Evolutionary conservation across 192 early-diverging fungal genomes (phyloP).

Genomic region (Podila epicladia): DNA sequence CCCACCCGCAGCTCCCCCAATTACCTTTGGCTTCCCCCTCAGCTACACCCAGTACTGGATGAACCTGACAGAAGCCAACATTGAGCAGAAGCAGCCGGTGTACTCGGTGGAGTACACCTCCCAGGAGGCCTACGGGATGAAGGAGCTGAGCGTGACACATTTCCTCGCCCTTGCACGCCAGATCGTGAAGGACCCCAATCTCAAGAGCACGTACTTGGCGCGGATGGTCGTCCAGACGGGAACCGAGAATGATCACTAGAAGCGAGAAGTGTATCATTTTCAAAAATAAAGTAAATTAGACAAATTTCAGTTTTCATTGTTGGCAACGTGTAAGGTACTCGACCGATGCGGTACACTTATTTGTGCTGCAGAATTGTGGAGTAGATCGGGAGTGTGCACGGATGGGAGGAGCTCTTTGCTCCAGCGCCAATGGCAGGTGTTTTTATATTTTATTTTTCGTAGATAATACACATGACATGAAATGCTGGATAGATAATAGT

Average conservation of each 20-base stretch:
- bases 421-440: too few species aligned
- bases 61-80: slow-evolving; percentile 49
- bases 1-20: slow-evolving; percentile 22
- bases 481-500: slow-evolving; percentile 4
- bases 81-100: slow-evolving; percentile 26
- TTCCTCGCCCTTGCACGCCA: slow-evolving; percentile 56
- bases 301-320: background rate
- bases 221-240: slow-evolving; percentile 46
- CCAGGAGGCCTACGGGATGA: slow-evolving; percentile 54
- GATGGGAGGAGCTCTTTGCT: too few species aligned
- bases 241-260: slow-evolving; percentile 33
- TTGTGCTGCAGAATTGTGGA: background rate
- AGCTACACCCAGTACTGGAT: slow-evolving; percentile 55
- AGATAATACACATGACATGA: background rate
- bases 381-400: too few species aligned
- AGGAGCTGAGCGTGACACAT: slow-evolving; percentile 53
- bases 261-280: too few species aligned
- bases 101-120: slow-evolving; percentile 62
- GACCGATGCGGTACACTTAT: background rate
- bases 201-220: slow-evolving; percentile 25
- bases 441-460: background rate
- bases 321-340: background rate
- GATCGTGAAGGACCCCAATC: slow-evolving; percentile 16
- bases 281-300: background rate
- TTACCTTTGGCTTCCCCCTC: slow-evolving; percentile 48